Conservation (phyloP, 192 early-diverging fungal genomes). For the Backusella liffmaniae region DNA sequence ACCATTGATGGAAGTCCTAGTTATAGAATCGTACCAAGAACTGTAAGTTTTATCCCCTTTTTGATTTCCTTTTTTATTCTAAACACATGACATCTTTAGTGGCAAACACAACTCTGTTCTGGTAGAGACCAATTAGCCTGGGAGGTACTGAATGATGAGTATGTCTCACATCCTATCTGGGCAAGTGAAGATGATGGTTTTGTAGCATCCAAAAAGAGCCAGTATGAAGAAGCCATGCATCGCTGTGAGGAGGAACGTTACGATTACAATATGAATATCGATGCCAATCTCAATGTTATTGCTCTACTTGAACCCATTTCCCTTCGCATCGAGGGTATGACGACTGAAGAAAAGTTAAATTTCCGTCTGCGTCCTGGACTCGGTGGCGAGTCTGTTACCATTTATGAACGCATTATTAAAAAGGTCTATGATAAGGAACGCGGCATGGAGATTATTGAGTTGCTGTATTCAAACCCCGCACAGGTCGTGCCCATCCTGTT, state of each 20-base stretch:
- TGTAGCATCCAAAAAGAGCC: conserved; percentile 87
- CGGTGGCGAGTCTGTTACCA: conserved; percentile 81
- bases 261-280: conserved; percentile 97
- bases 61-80: neutral
- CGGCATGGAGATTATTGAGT: conserved; percentile 87
- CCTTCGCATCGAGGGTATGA: conserved; percentile 77
- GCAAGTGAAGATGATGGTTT: conserved; percentile 90
- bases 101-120: conserved; percentile 67
- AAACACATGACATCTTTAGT: conserved; percentile 27
- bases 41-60: conserved; percentile 40
- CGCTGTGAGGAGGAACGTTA: conserved; percentile 94
- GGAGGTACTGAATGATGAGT: conserved; percentile 97
- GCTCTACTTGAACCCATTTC: conserved; percentile 88
- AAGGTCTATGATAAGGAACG: conserved; percentile 92
- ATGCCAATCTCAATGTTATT: conserved; percentile 90
- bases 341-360: conserved; percentile 67
- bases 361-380: conserved; percentile 77
- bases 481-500: conserved; percentile 92
- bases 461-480: conserved; percentile 88
- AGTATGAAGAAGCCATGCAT: conserved; percentile 92
- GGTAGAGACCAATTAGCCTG: conserved; percentile 90
- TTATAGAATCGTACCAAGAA: conserved; percentile 66
- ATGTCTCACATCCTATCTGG: conserved; percentile 92
- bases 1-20: conserved; percentile 60
- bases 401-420: conserved; percentile 91